Conservation (phyloP, 805 yeast genomes). For the Sugiyamaella boreocaroliniensis region DNA sequence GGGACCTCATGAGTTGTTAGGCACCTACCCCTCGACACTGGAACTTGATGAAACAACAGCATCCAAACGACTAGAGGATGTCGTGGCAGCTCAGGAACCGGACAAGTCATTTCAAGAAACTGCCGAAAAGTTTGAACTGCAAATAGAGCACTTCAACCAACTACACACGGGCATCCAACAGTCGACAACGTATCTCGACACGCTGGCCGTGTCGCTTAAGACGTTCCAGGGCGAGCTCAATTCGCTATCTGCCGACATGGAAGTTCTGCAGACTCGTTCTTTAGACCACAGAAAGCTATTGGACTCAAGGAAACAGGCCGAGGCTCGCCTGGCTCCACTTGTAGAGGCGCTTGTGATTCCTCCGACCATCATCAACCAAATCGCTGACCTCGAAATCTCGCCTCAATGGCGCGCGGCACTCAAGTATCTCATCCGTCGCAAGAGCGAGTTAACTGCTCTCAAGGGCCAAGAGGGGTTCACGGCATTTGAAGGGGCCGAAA, state of each 20-base stretch:
- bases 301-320: slow-evolving; percentile 41
- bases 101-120: neutral
- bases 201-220: slow-evolving; percentile 47
- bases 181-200: slow-evolving; percentile 30
- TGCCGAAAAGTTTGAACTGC: neutral
- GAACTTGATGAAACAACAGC: neutral
- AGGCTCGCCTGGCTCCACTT: slow-evolving; percentile 59
- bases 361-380: slow-evolving; percentile 55
- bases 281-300: slow-evolving; percentile 42
- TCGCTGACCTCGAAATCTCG: slow-evolving; percentile 52
- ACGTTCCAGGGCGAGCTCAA: slow-evolving; percentile 54
- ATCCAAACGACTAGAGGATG: neutral
- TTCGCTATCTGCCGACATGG: slow-evolving; percentile 54
- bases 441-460: slow-evolving; percentile 16
- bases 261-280: slow-evolving; percentile 50
- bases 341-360: slow-evolving; percentile 71
- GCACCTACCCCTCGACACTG: neutral
- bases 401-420: slow-evolving; percentile 48
- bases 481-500: slow-evolving; percentile 18
- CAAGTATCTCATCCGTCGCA: slow-evolving; percentile 18
- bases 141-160: slow-evolving; percentile 14
- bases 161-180: slow-evolving; percentile 17
- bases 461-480: slow-evolving; percentile 12
- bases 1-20: neutral
- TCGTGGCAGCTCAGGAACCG: neutral